Evolutionary conservation across 306 rosid species (phyloP), one percentile per base, ranked within the genome.

Genomic region (Prunus padus): DNA sequence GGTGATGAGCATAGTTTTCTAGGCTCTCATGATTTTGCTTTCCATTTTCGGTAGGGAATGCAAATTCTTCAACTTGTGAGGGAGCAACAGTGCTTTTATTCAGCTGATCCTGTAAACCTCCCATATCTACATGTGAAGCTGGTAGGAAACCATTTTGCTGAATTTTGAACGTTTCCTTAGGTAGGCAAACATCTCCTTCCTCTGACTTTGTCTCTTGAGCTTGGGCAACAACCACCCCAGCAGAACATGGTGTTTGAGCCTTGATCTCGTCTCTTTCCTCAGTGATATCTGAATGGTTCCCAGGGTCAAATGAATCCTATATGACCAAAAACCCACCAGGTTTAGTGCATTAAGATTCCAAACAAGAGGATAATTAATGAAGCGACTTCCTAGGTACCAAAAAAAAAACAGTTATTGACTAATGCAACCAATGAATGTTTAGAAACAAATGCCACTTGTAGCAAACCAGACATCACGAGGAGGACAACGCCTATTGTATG

Each of bases 261-360:
- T 90, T 87, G 75, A 82, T 80, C 75, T 92, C 95, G 18, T 90
- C 93, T 84, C 90, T 88, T 77, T 92, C 95, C 71, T 94, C 95
- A 5, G 95, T 87, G 78, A 89, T 56, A 80, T 94, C 97, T 37
- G 97, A 95, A 76, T 84, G 97, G 81, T 86, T 95, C 55, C 92
- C 97, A 18, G 77, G 97, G 86, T 90, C 96, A 77, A 87, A 89
- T 0, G 93, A 90, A 74, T 92, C 97, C 98, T 95, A 82, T 68
- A 77, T 33, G 67, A 64, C 68, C 81, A 80, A 82, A 31, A 46
- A 51, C 23, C 77, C 66, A 68, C 70, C 23, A 74, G 30, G 72
- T 64, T 72, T 69, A 75, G 68, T 61, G 70, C 63, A 55, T 25
- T 30, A 71, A 64, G 30, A 72, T 47, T 77, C 59, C 30, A 50